Conservation (phyloP, 257 asterid species). For the Gardenia jasminoides region DNA sequence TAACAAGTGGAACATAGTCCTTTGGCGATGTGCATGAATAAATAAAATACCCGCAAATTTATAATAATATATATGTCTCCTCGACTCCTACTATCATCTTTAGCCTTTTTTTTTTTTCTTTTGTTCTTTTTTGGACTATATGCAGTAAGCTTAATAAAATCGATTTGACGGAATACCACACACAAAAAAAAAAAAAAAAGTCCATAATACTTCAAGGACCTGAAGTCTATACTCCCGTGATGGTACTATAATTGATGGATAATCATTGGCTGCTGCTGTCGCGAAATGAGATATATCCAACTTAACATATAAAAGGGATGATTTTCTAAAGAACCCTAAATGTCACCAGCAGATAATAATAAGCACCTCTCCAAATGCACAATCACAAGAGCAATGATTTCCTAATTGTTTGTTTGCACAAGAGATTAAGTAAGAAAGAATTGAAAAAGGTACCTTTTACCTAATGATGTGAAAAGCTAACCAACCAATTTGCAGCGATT, state of each 20-base stretch:
- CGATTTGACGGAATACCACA: neutral
- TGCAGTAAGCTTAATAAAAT: neutral
- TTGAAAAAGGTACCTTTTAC: constrained; percentile 57
- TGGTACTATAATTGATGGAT: neutral
- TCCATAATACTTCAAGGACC: neutral
- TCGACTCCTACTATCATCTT: neutral
- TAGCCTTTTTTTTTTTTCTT: neutral
- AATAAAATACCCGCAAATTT: neutral
- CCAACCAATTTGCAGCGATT: constrained; percentile 46
- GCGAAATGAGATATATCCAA: neutral
- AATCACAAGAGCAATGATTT: constrained; percentile 26
- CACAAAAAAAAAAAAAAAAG: neutral
- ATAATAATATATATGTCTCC: too few species aligned
- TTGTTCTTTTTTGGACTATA: neutral
- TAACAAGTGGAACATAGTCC: neutral
- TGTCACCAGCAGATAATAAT: constrained; percentile 1
- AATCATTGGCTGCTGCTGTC: neutral
- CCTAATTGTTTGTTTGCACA: constrained; percentile 31
- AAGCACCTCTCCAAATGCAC: constrained; percentile 10
- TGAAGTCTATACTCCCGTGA: neutral
- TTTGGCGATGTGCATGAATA: neutral
- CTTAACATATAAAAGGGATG: constrained; percentile 3
- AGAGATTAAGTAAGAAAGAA: constrained; percentile 31
- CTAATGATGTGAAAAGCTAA: constrained; percentile 79
- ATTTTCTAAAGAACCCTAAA: neutral